Percentiles rank a stretch among this genome's conserved stretches.
phyloP scores from a whole-genome alignment of 208 protist genomes.

The Trichomonas vaginalis region DNA sequence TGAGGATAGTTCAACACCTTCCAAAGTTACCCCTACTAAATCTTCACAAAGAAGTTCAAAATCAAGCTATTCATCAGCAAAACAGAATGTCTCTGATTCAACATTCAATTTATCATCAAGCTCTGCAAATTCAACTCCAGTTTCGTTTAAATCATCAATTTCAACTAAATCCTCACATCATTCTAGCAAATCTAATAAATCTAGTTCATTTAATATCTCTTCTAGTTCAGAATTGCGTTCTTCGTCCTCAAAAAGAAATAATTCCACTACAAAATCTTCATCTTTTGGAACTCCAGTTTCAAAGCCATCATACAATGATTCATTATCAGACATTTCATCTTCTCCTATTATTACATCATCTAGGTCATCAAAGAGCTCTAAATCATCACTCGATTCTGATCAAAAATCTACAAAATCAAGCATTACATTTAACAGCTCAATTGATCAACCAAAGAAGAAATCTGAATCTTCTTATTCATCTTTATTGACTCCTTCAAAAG shows the following conservation, averaged over 20 bases:
- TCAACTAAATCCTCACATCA: not conserved
- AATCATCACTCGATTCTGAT: not conserved
- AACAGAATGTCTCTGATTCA: not conserved
- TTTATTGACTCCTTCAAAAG: not conserved
- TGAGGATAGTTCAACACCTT: not conserved
- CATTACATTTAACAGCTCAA: not conserved
- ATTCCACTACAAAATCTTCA: not conserved
- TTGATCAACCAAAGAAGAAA: not conserved
- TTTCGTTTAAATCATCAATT: not conserved
- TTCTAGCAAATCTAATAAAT: too few species aligned
- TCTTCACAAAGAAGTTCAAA: not conserved
- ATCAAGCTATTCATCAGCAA: not conserved
- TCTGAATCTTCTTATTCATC: not conserved
- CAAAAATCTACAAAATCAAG: not conserved
- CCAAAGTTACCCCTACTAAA: not conserved
- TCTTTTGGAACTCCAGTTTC: not conserved
- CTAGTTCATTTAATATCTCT: not conserved
- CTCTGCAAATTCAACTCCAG: not conserved
- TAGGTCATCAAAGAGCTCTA: not conserved
- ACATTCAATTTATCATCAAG: not conserved
- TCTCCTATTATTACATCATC: not conserved
- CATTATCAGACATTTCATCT: not conserved
- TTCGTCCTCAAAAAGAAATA: not conserved
- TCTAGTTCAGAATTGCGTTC: not conserved
- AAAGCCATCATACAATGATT: not conserved